Conservation (phyloP, 2,329 filamentous ascomycete species). For the Chaetoscypha palmicola region DNA sequence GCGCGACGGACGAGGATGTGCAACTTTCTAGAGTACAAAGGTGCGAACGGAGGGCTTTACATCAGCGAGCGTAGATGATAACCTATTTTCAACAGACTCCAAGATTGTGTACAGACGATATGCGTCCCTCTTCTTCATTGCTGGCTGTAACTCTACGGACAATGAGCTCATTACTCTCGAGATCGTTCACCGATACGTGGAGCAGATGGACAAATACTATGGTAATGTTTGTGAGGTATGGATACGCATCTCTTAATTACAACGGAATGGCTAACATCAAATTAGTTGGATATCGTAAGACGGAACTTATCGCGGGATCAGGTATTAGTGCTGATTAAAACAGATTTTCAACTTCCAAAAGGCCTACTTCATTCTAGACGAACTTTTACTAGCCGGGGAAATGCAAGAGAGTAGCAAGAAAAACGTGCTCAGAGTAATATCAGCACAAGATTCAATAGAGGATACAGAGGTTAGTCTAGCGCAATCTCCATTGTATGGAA, state of each 20-base stretch:
- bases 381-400: conserved; percentile 89
- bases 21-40: conserved; percentile 99
- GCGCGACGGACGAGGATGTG: conserved; percentile 97
- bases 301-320: no score
- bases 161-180: conserved; percentile 98
- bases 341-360: conserved; percentile 98
- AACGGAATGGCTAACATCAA: conserved; percentile 8
- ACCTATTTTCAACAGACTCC: conserved; percentile 56
- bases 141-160: conserved; percentile 91
- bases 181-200: conserved; percentile 97
- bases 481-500: conserved; percentile 5
- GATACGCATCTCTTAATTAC: neutral
- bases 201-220: conserved; percentile 99
- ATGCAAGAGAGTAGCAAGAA: conserved; percentile 99
- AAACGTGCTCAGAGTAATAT: conserved; percentile 92
- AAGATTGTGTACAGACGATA: conserved; percentile 99
- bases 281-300: conserved; percentile 26
- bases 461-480: conserved; percentile 82
- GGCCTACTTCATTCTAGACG: conserved; percentile 97
- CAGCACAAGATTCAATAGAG: conserved; percentile 93
- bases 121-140: conserved; percentile 98
- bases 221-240: conserved; percentile 94
- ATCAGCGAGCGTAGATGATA: conserved; percentile 8
- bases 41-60: conserved; percentile 37
- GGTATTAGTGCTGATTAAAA: neutral